Evolutionary conservation across 768 basidiomycete genomes (phyloP).

Genomic region (Phlebiopsis gigantea): DNA sequence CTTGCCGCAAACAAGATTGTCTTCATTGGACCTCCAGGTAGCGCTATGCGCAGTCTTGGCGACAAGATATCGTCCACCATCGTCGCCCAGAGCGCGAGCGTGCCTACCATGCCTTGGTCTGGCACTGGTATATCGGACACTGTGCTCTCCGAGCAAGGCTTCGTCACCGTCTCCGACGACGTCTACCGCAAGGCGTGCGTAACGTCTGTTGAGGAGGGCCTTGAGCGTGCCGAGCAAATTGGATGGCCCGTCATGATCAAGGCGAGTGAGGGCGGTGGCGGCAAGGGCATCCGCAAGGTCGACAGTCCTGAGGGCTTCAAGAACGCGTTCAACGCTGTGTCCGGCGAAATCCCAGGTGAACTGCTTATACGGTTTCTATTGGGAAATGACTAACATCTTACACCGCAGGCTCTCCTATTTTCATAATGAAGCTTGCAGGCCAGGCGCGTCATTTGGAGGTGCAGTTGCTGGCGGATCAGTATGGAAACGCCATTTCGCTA

Average conservation of each 20-base stretch:
- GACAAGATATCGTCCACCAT: conserved; percentile 99
- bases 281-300: conserved; percentile 97
- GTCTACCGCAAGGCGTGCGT: conserved; percentile 90
- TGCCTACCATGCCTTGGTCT: conserved; percentile 99
- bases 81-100: conserved; percentile 93
- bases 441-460: conserved; percentile 97
- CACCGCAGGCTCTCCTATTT: conserved; percentile 86
- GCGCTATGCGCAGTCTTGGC: conserved; percentile 97
- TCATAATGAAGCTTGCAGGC: conserved; percentile 99
- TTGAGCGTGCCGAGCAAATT: conserved; percentile 78
- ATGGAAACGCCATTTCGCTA: conserved; percentile 97
- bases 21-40: conserved; percentile 98
- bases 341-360: conserved; percentile 93
- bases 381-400: conserved; percentile 11
- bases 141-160: conserved; percentile 75
- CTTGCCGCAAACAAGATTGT: conserved; percentile 93
- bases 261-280: conserved; percentile 97
- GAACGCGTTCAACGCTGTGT: conserved; percentile 90
- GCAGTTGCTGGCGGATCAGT: conserved; percentile 97
- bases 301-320: conserved; percentile 83
- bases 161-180: conserved; percentile 89
- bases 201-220: conserved; percentile 79
- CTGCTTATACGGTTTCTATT: conserved; percentile 8
- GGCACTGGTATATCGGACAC: conserved; percentile 93
- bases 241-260: conserved; percentile 99